Evolutionary conservation across 176 grass and related monocot species (phyloP).

Genomic region (Zoysia japonica): DNA sequence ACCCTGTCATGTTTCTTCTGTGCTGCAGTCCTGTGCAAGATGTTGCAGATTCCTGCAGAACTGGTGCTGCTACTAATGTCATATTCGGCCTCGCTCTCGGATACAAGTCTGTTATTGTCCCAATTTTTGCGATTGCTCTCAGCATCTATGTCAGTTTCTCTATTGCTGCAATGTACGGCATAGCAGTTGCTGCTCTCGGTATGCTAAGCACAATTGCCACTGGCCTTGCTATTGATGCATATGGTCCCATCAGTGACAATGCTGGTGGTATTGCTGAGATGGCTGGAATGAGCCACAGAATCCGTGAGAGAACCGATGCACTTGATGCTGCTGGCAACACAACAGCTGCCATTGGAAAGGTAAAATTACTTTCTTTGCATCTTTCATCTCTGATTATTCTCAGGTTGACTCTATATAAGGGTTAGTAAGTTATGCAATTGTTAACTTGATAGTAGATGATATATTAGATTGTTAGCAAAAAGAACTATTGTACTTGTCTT

Average conservation of each 20-base stretch:
- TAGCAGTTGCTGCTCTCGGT: conserved; percentile 88
- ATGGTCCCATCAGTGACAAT: conserved; percentile 96
- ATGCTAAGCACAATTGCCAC: conserved; percentile 95
- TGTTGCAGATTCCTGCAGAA: conserved; percentile 89
- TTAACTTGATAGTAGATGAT: conserved; percentile 9
- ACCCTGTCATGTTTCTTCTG: conserved; percentile 3
- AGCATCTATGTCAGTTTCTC: conserved; percentile 93
- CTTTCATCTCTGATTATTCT: conserved; percentile 3
- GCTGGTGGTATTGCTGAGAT: conserved; percentile 96
- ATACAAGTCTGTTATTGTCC: conserved; percentile 93
- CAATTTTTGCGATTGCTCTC: conserved; percentile 85
- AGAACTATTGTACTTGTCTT: background rate
- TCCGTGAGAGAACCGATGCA: conserved; percentile 91
- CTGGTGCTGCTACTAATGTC: conserved; percentile 89
- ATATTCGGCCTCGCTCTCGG: conserved; percentile 89
- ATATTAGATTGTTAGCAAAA: background rate
- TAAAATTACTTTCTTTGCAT: conserved; percentile 8
- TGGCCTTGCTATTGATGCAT: conserved; percentile 88
- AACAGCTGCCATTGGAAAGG: conserved; percentile 93
- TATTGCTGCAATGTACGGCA: conserved; percentile 88
- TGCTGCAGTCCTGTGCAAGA: conserved; percentile 83
- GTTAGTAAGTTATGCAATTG: background rate
- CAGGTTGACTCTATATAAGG: background rate
- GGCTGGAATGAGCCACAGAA: conserved; percentile 96
- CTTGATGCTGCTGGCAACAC: conserved; percentile 94